Base-by-base conservation (phyloP, 176 grass and related monocot species). In the Zea luxurians region DNA sequence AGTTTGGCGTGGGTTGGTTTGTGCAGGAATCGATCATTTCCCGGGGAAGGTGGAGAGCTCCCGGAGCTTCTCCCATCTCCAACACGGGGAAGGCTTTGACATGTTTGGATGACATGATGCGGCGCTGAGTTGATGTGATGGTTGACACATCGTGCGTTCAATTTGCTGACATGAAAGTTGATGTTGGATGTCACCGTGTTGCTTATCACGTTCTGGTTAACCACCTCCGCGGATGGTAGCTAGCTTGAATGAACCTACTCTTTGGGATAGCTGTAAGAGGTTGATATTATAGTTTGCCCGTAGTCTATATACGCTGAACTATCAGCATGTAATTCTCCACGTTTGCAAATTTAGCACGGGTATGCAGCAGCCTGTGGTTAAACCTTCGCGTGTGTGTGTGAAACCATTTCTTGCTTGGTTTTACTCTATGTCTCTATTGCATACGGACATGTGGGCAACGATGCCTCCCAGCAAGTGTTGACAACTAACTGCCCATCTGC, bases 1-100 rank as follows among this genome's bases (percentile, higher is more conserved):
- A 59, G 3, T 37, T 10, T 69, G 61, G 70, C 38, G 0, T 70
- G 38, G 59, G 5, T 58, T 86, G 15, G 18, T 74, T 7, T 63
- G 11, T 92, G 84, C 83, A 96, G 93, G 90, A 79, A 81, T 96
- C 0, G 86, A 96, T 62, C 93, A 90, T 41, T 88, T 92, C 45
- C 66, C 88, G 9, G 92, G 92, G 35, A 91, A 91, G 68, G 40
- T 87, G 48, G 89, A 91, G 76, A 91, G 71, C 74, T 75, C 89
- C 0, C 38, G 78, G 42, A 68, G 68, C 21, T 89, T 91, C 80
- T 84, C 78, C 68, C 90, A 90, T 48, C 65, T 82, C 58, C 82
- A 86, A 15, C 75, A 60, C 0, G 83, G 82, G 8, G 93, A 87
- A 80, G 86, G 87, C 63, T 97, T 90, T 37, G 83, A 97, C 83